Evolutionary conservation across 139 green algal genomes (phyloP), one percentile per base, ranked within the genome.

Genomic region (Coccomyxa sp.): DNA sequence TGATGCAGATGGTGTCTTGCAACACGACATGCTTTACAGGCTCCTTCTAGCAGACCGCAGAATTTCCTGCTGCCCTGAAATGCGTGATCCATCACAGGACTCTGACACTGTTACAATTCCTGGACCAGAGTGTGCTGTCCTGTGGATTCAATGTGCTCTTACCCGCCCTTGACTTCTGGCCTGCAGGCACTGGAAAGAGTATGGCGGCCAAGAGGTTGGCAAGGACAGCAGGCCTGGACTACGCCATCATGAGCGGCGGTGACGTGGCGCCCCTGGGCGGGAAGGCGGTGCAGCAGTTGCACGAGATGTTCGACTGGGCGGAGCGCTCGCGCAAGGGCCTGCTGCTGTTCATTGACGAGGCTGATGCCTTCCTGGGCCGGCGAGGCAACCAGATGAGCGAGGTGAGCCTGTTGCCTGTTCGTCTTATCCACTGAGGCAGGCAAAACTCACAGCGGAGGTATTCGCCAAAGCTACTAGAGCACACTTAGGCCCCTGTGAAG

Each of bases 281-380:
- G 34, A 88, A 86, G 74, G 94, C 94, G 0, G 94, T 98, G n/a
- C 97, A 94, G 29, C 93, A 98, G 88, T 91, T 99, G 69, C 97
- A 99, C 84, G 85, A 95, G 58, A 89, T 94, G n/a, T 99, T 99
- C 87, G 97, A 99, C 86, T 99, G 97, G 97, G 92, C 94, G 14
- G 90, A 97, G 87, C 85, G 87, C 82, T 92, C 82, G 78, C 75
- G 83, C 31, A 84, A 74, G 70, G 96, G 96, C 39, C 84, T 99
- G 88, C 88, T 99, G 87, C 90, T 99, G 72, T 98, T 98, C 79
- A 96, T 98, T 36, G 94, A 97, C 81, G 93, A 97, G 86, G 97
- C 97, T 14, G 97, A 99, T 76, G 97, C 97, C 0, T 99, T 99
- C 87, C 87, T 99, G 70, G 89, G 93, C 16, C 89, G 91, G 22